Percentiles rank a stretch among this genome's conserved stretches.
Conservation (phyloP, 1,284 basidiomycete genomes). For the Phaffia rhodozyma region DNA sequence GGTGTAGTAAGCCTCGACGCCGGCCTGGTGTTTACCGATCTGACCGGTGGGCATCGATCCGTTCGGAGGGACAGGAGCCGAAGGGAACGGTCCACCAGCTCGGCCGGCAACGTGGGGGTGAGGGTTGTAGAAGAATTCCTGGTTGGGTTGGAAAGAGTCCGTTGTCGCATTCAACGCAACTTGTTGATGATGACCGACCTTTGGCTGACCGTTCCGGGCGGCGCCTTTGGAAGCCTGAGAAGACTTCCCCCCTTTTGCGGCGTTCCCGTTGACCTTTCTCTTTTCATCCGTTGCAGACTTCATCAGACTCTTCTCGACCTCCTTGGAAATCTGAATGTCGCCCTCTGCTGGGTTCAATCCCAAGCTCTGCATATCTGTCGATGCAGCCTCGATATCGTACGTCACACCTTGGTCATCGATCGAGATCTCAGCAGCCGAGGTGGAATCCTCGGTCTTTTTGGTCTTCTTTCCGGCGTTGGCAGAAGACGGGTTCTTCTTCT, state of each 20-base stretch:
- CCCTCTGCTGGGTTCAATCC: neutral
- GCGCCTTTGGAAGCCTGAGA: too few relatives aligned
- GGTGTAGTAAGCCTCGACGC: neutral
- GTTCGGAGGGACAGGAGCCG: neutral
- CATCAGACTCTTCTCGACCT: slow-evolving; percentile 15
- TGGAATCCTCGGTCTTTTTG: too few relatives aligned
- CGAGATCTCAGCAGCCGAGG: too few relatives aligned
- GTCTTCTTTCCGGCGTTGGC: too few relatives aligned
- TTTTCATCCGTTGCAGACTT: neutral
- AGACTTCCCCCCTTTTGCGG: neutral
- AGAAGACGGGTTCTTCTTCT: too few relatives aligned
- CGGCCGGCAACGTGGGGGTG: neutral
- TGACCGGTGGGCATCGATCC: neutral
- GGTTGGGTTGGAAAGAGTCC: too few relatives aligned
- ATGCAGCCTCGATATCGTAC: too few relatives aligned
- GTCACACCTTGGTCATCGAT: too few relatives aligned
- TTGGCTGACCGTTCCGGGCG: too few relatives aligned
- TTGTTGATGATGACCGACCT: too few relatives aligned
- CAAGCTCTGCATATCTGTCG: too few relatives aligned
- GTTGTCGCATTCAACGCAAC: too few relatives aligned
- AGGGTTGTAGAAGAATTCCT: neutral
- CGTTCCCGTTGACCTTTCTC: neutral
- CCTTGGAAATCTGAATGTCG: slow-evolving; percentile 10
- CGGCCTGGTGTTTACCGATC: neutral
- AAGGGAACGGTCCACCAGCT: neutral